Base-by-base conservation (phyloP, 2,329 filamentous ascomycete genomes). In the Gnomoniopsis sp. region DNA sequence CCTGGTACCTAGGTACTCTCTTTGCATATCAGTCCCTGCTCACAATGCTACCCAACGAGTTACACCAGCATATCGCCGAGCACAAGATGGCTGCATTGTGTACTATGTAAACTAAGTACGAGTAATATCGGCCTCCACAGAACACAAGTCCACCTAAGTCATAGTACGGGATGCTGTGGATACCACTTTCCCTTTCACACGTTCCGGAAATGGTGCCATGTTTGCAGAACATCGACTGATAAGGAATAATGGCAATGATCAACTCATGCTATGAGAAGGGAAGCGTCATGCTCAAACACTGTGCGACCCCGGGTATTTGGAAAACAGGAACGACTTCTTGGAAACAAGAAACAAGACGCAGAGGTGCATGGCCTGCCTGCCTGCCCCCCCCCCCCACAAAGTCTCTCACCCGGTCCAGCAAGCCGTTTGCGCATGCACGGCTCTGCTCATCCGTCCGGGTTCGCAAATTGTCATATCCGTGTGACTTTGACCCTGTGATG, bases 401-500 rank as follows among this genome's bases (percentile, higher is more conserved):
- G 41, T 22, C 43, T 22, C 23, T n/a, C 34, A 43, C 26, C 26
- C 26, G 26, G 4, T 33, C 22, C n/a, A 19, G 30, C n/a, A 41
- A 38, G 26, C 49, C 38, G 34, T 44, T n/a, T 33, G 14, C 22
- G 22, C 47, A 47, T 22, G 15, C 23, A 47, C 26, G 19, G 14
- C n/a, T 8, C 36, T 41, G 8, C 8, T 44, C 17, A 2, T 11
- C 23, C 14, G n/a, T 6, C 26, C 36, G 48, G 14, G 6, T 22
- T 23, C 15, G 17, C 19, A 12, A 33, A 17, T 38, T 33, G n/a
- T 50, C 49, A 60, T 26, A 53, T 59, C 44, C 66, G 62, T 36
- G 64, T 69, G 21, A 70, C 64, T 59, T 67, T 69, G 48, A 65
- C 65, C 53, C 44, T 47, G 44, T 23, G 44, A 15, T n/a, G 41